phyloP scores from a whole-genome alignment of 805 yeast genomes.

The Debaryomyces castellii region DNA sequence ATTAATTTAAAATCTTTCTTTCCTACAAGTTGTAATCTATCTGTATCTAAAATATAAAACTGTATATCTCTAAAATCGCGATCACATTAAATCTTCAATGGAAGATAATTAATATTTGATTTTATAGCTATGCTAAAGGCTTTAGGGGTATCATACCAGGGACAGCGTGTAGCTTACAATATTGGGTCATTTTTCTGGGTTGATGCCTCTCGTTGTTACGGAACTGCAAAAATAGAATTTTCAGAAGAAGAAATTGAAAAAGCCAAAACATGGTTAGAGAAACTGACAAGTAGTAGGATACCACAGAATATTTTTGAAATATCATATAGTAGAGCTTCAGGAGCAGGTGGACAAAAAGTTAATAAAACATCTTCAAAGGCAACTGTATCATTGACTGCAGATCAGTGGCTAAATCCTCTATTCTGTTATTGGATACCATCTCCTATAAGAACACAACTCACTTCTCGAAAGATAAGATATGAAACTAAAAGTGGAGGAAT shows the following conservation, averaged over 20 bases:
- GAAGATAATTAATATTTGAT: too few relatives aligned
- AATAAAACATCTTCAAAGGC: slow-evolving; percentile 73
- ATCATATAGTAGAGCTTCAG: slow-evolving; percentile 61
- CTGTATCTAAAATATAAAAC: too few relatives aligned
- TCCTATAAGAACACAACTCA: slow-evolving; percentile 44
- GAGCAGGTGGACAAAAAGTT: slow-evolving; percentile 89
- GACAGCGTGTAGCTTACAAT: neutral
- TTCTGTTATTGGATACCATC: slow-evolving; percentile 59
- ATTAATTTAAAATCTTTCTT: too few relatives aligned
- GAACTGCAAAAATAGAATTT: slow-evolving; percentile 4
- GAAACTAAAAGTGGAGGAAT: slow-evolving; percentile 55
- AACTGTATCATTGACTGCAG: slow-evolving; percentile 48
- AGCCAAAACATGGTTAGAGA: slow-evolving; percentile 45
- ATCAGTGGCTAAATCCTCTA: slow-evolving; percentile 42
- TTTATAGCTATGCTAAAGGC: neutral
- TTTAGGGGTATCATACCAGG: neutral
- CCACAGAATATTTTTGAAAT: slow-evolving; percentile 48
- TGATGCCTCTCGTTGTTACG: neutral
- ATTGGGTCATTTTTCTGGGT: neutral
- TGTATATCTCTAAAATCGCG: too few relatives aligned
- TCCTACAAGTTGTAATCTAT: too few relatives aligned
- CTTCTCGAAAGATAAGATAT: slow-evolving; percentile 44
- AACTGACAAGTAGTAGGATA: slow-evolving; percentile 27
- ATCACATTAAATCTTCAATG: too few relatives aligned
- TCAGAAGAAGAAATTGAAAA: slow-evolving; percentile 23